Percentiles rank a stretch among this genome's conserved stretches.
Evolutionary conservation across 2,329 filamentous ascomycete species (phyloP).

Genomic region (Aspergillus sergii): DNA sequence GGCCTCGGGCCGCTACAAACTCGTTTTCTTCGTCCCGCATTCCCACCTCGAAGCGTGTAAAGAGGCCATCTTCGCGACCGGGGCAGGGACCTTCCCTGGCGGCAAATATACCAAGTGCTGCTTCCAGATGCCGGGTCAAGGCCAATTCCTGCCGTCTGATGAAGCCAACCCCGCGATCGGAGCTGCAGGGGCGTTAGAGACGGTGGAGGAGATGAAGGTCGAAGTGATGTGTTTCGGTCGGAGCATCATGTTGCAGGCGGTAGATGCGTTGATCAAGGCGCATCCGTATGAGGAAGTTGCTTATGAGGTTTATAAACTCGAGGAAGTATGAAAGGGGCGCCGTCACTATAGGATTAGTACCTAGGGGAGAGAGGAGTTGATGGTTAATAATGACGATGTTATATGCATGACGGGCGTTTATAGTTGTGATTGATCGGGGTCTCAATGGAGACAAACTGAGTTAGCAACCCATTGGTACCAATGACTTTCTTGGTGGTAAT

Average conservation of each 20-base stretch:
- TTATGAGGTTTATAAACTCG: slow-evolving; percentile 49
- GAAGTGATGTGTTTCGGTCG: slow-evolving; percentile 48
- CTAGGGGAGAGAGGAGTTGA: background rate
- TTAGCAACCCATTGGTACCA: background rate
- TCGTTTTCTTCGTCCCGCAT: slow-evolving; percentile 48
- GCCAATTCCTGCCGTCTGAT: slow-evolving; percentile 45
- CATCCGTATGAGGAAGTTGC: slow-evolving; percentile 52
- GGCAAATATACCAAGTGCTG: slow-evolving; percentile 44
- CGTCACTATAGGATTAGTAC: background rate
- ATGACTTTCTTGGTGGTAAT: background rate
- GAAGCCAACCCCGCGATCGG: slow-evolving; percentile 47
- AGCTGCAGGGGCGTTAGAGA: slow-evolving; percentile 40
- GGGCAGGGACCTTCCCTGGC: slow-evolving; percentile 45
- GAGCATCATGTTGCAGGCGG: slow-evolving; percentile 40
- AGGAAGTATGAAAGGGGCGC: slow-evolving; percentile 35
- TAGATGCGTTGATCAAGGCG: slow-evolving; percentile 43
- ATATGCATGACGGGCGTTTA: background rate
- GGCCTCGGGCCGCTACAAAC: slow-evolving; percentile 40
- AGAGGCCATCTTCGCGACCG: slow-evolving; percentile 45
- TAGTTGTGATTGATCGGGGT: background rate
- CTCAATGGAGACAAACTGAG: background rate
- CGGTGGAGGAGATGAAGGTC: slow-evolving; percentile 46
- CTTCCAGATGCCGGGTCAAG: slow-evolving; percentile 44
- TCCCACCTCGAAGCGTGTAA: slow-evolving; percentile 44
- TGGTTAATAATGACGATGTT: background rate